phyloP scores from a whole-genome alignment of 352 stramenopile species.

The Phytophthora crassamura region DNA sequence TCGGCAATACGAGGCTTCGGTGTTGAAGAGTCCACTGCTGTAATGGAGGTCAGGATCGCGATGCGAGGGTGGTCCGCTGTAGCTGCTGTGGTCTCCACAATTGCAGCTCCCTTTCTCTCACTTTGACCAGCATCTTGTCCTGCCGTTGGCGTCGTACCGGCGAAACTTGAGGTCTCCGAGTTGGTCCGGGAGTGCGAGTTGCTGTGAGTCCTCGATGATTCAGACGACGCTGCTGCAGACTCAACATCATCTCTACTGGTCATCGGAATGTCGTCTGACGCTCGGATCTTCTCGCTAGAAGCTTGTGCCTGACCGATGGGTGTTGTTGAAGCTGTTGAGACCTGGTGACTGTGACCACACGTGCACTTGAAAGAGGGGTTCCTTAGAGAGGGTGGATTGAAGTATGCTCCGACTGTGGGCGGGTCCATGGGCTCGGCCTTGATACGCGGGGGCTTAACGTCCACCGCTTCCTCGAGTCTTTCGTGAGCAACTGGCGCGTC shows the following conservation, averaged over 20 bases:
- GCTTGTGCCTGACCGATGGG: neutral
- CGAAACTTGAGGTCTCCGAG: neutral
- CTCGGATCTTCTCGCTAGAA: neutral
- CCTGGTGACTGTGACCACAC: constrained; percentile 17
- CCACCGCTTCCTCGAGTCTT: constrained; percentile 10
- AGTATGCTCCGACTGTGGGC: neutral
- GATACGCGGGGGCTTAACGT: constrained; percentile 4
- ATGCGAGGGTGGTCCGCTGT: neutral
- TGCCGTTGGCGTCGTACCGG: neutral
- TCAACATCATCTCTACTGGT: neutral
- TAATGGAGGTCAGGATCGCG: constrained; percentile 21
- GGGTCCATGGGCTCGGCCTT: constrained; percentile 18
- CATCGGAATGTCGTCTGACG: constrained; percentile 6
- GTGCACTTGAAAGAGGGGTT: constrained; percentile 1
- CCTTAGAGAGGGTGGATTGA: neutral
- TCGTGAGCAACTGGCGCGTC: neutral
- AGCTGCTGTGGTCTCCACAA: neutral
- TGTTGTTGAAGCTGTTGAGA: neutral
- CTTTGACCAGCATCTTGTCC: constrained; percentile 2
- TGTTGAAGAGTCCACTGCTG: neutral
- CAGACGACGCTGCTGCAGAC: neutral
- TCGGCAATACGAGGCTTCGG: constrained; percentile 14
- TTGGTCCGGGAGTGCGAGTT: neutral
- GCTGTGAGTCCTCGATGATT: neutral
- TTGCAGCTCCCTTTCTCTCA: neutral